Percentiles rank a stretch among this genome's conserved stretches.
These are phyloP conservation scores for Orbilia quercus DNA, from an alignment of 2,329 filamentous ascomycete species.

Conservation along the genomic window DNA sequence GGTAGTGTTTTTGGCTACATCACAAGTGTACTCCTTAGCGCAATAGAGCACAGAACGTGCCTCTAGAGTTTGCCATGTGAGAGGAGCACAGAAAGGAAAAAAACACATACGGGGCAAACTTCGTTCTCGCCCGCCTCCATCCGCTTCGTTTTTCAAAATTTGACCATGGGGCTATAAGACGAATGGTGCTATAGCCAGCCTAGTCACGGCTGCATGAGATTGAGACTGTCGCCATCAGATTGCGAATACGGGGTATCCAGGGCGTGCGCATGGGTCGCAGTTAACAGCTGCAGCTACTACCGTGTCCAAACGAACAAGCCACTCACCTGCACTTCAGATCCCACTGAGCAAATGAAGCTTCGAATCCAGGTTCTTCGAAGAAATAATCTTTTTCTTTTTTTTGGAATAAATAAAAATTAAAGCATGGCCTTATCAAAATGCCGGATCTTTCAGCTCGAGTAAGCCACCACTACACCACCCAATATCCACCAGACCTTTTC, in stretches of 20 bases:
- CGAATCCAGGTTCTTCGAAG: background rate
- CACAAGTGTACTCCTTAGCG: slow-evolving; percentile 13
- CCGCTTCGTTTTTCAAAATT: background rate
- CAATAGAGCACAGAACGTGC: background rate
- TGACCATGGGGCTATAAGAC: background rate
- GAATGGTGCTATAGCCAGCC: background rate
- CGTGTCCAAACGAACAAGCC: slow-evolving; percentile 15
- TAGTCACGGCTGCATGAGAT: slow-evolving; percentile 20
- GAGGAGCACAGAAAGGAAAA: background rate
- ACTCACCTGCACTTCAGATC: background rate
- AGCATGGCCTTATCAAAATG: no score
- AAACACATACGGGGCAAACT: background rate
- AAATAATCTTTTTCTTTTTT: no score
- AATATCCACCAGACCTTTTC: background rate
- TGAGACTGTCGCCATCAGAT: slow-evolving; percentile 28
- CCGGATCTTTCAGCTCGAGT: slow-evolving; percentile 31
- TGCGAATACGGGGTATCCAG: slow-evolving; percentile 47
- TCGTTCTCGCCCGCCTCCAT: slow-evolving; percentile 5
- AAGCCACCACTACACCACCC: slow-evolving; percentile 17
- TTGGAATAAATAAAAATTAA: no score
- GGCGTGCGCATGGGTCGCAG: slow-evolving; percentile 6
- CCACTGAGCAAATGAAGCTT: no score
- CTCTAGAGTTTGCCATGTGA: slow-evolving; percentile 13
- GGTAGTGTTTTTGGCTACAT: slow-evolving; percentile 5
- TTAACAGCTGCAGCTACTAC: no score